Evolutionary conservation across 495 filamentous ascomycete genomes (phyloP), one percentile per base, ranked within the genome.

Genomic region (Lasiosphaeris hirsuta): DNA sequence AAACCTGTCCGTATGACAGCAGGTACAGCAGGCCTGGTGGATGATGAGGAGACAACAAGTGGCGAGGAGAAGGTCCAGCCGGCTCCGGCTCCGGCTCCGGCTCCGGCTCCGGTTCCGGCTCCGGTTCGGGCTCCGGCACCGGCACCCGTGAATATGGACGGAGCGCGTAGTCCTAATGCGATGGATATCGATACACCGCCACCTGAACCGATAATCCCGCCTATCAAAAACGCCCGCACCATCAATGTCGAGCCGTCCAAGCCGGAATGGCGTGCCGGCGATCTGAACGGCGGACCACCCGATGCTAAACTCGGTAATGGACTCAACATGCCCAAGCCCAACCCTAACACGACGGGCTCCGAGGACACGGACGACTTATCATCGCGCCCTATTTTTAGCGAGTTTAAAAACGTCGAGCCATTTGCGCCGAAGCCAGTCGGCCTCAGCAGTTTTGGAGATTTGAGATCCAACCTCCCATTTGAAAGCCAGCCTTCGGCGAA

Each of bases 381-480:
- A 75, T 48, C 14, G 11, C 56, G 74, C 4, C 64, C 80, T n/a
- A 80, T 86, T 35, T 78, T 96, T 42, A 74, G 80, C 1, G 83
- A 89, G 30, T 79, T 95, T 6, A 75, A 77, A 9, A 83, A 86
- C 33, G 80, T 86, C 7, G 84, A 83, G 36, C 90, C 90, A 0
- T 84, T 93, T 40, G 73, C 74, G 6, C 59, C 48, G 72, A 72
- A 35, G 72, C 76, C 13, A 23, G 76, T 70, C 19, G 82, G 85
- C 11, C 83, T 93, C 5, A 71, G 77, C 15, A 83, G 84, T 37
- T 77, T 95, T 35, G 76, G 78, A 17, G 89, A 90, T 59, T 70
- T 96, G 37, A 77, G 76, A 19, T 73, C 80, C 7, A 85, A 76
- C 1, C 81, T 96, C 1, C 90, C 90, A 0, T 94, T 93, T 68